These are phyloP conservation scores for Aegilops bicornis DNA, from an alignment of 176 grass and related monocot genomes.

Conservation along the genomic window DNA sequence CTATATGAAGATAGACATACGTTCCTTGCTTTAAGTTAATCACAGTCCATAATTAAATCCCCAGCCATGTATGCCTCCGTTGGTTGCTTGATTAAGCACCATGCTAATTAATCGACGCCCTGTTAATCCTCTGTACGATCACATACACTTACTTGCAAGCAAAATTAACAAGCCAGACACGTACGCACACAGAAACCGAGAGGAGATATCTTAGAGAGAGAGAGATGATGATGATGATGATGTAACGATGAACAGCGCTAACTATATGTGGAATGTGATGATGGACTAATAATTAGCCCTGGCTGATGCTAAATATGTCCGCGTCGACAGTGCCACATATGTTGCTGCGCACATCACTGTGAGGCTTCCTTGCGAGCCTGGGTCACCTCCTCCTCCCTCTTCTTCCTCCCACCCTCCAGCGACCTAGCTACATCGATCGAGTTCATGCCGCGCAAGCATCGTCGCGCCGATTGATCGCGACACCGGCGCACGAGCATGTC, in stretches of 20 bases:
- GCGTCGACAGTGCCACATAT: slow-evolving; percentile 1
- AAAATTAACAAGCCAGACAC: slow-evolving; percentile 1
- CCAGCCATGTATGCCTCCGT: neutral
- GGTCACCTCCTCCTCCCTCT: slow-evolving; percentile 25
- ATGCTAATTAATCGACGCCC: neutral
- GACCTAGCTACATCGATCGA: neutral
- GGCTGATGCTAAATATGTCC: neutral
- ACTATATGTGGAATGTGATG: neutral
- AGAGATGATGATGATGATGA: neutral
- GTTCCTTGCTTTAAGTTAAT: neutral
- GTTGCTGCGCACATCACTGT: slow-evolving; percentile 19
- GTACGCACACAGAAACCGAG: neutral
- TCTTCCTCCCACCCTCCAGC: neutral
- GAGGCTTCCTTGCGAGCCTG: slow-evolving; percentile 50
- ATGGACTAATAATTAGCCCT: neutral
- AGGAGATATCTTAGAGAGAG: neutral
- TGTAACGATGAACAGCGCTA: neutral
- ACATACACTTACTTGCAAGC: slow-evolving; percentile 24
- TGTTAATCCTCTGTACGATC: neutral
- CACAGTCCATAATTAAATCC: neutral
- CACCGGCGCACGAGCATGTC: slow-evolving; percentile 22
- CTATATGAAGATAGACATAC: neutral
- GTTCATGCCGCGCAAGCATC: slow-evolving; percentile 43
- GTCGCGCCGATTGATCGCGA: slow-evolving; percentile 18
- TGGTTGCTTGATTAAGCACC: slow-evolving; percentile 2